phyloP scores from a whole-genome alignment of 768 basidiomycete species.

The Amanita rubescens region DNA sequence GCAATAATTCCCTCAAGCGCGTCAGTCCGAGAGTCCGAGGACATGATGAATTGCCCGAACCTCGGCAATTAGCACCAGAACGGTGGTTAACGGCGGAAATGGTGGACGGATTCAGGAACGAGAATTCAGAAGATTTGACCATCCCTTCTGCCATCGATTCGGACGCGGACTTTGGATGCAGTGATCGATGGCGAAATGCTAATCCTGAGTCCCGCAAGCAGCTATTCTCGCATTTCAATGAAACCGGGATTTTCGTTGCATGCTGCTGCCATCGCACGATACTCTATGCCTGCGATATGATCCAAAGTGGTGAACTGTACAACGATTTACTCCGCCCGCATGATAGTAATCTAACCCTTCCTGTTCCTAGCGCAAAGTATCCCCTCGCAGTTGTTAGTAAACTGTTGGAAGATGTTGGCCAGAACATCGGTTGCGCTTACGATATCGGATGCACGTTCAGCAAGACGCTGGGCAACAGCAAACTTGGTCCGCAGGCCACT shows the following conservation, averaged over 20 bases:
- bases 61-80: no score
- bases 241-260: background rate
- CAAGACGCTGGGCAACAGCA: conserved; percentile 7
- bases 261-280: background rate
- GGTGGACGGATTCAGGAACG: no score
- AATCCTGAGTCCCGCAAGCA: no score
- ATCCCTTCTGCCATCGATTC: no score
- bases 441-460: conserved; percentile 22
- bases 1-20: no score
- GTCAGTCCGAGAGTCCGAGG: no score
- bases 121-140: no score
- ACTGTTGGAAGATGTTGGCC: conserved; percentile 11
- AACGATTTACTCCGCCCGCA: background rate
- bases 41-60: no score
- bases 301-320: background rate
- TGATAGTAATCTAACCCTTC: background rate
- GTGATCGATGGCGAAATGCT: no score
- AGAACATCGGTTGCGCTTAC: conserved; percentile 13
- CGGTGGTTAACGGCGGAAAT: no score
- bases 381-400: conserved; percentile 7
- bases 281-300: background rate
- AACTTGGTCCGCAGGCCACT: background rate
- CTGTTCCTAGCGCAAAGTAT: background rate
- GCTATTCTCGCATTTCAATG: background rate
- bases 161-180: no score